A percentile compares a stretch with the other conserved stretches of the same genome.
Conservation (phyloP, 768 basidiomycete species). For the Favolaschia claudopus region DNA sequence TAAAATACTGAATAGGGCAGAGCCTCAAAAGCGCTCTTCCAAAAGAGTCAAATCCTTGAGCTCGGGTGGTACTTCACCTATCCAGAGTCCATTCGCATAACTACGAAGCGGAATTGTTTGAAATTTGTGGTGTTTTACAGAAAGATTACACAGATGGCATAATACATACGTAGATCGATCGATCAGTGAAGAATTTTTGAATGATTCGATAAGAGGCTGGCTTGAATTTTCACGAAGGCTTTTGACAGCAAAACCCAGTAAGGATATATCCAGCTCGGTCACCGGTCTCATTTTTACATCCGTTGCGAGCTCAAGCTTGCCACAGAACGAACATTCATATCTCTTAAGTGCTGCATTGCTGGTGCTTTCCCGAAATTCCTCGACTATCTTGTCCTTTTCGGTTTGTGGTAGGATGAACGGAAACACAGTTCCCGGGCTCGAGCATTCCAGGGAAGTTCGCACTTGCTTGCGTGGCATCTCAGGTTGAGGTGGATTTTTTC, state of each 20-base stretch:
- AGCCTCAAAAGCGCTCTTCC: no score
- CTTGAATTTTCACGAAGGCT: not conserved
- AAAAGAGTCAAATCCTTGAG: conserved; percentile 23
- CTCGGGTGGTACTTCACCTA: conserved; percentile 21
- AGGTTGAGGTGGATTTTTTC: not conserved
- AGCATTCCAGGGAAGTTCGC: not conserved
- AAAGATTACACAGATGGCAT: conserved; percentile 11
- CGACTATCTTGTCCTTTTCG: conserved; percentile 14
- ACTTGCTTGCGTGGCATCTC: not conserved
- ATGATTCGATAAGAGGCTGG: conserved; percentile 13
- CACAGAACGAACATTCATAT: conserved; percentile 19
- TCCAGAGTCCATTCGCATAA: conserved; percentile 33
- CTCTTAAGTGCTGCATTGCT: not conserved
- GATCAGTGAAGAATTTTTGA: not conserved
- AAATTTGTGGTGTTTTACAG: conserved; percentile 14
- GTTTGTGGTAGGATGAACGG: not conserved
- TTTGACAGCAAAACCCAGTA: conserved; percentile 10
- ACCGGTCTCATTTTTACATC: not conserved
- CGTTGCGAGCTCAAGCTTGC: not conserved
- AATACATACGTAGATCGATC: conserved; percentile 7
- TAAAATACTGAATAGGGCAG: no score
- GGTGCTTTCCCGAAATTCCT: not conserved
- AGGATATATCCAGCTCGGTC: conserved; percentile 18
- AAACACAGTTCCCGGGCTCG: not conserved
- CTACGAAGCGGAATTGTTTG: conserved; percentile 23